These are phyloP conservation scores for Vitellaria paradoxa DNA, from an alignment of 179 eudicot genomes.

Conservation along the genomic window DNA sequence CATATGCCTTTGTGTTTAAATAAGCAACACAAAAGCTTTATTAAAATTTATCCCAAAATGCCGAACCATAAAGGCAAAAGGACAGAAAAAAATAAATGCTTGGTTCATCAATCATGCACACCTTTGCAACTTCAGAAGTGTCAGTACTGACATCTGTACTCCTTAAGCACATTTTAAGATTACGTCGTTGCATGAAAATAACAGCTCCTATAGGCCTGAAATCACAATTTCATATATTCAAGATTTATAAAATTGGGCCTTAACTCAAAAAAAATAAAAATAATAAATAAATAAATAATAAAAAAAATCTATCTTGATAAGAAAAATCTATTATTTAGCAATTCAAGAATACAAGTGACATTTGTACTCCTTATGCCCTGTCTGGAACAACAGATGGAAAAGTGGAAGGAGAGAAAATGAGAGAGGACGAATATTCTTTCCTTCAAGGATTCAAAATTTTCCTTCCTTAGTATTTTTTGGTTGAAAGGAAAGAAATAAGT, in stretches of 20 bases:
- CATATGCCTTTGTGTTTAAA: conserved; percentile 65
- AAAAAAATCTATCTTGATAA: not conserved
- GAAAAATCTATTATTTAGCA: not conserved
- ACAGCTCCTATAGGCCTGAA: conserved; percentile 96
- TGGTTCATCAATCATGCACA: conserved; percentile 19
- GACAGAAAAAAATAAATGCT: conserved; percentile 1
- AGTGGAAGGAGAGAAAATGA: too few relatives aligned
- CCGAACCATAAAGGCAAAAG: not conserved
- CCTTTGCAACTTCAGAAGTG: conserved; percentile 96
- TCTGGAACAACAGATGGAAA: too few relatives aligned
- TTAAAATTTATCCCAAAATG: conserved; percentile 4
- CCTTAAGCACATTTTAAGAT: conserved; percentile 90
- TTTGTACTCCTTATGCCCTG: not conserved
- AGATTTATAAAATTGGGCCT: not conserved
- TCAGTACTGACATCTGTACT: conserved; percentile 65
- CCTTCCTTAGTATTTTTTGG: too few relatives aligned
- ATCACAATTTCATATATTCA: conserved; percentile 12
- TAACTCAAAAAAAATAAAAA: not conserved
- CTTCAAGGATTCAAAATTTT: too few relatives aligned
- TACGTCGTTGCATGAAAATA: conserved; percentile 73
- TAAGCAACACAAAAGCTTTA: conserved; percentile 3
- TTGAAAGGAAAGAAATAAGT: too few relatives aligned
- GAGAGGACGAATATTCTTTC: too few relatives aligned
- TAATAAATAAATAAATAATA: not conserved
- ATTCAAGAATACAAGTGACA: too few relatives aligned